Evolutionary conservation across 2,329 filamentous ascomycete genomes (phyloP).

Genomic region (Stylonectria norvegica): DNA sequence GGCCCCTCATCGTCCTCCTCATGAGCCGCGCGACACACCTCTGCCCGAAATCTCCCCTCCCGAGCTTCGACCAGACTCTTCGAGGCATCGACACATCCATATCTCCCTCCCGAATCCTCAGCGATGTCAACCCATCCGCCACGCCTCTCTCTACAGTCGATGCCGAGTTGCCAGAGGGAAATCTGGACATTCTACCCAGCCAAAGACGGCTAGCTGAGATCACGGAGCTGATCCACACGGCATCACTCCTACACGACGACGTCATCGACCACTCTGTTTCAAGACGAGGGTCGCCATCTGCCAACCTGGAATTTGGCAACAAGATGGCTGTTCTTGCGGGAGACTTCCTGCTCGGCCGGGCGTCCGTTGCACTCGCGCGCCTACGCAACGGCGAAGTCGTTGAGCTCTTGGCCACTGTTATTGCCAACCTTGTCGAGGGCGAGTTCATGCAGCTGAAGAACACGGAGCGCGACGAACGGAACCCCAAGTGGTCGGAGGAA

Average conservation of each 20-base stretch:
- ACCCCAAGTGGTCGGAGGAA: slow-evolving; percentile 82
- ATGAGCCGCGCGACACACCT: slow-evolving; percentile 94
- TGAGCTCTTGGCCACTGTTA: slow-evolving; percentile 91
- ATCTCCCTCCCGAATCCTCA: slow-evolving; percentile 58
- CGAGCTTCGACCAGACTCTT: slow-evolving; percentile 39
- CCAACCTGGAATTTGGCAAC: slow-evolving; percentile 94
- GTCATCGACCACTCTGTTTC: slow-evolving; percentile 92
- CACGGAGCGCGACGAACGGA: slow-evolving; percentile 80
- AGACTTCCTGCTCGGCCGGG: slow-evolving; percentile 91
- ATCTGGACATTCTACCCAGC: slow-evolving; percentile 78
- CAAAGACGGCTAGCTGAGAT: slow-evolving; percentile 93
- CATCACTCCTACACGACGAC: slow-evolving; percentile 94
- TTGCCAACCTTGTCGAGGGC: slow-evolving; percentile 95
- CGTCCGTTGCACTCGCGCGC: slow-evolving; percentile 87
- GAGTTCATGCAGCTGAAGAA: slow-evolving; percentile 99
- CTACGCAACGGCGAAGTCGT: slow-evolving; percentile 91
- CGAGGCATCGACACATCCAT: slow-evolving; percentile 52
- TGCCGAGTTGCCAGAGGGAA: slow-evolving; percentile 36
- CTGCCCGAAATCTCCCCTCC: slow-evolving; percentile 55
- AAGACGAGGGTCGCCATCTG: slow-evolving; percentile 78
- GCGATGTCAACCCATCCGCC: slow-evolving; percentile 75
- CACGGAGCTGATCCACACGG: slow-evolving; percentile 94
- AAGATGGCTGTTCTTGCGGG: slow-evolving; percentile 98
- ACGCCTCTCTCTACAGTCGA: slow-evolving; percentile 39
- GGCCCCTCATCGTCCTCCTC: slow-evolving; percentile 88